Evolutionary conservation across 208 protist genomes (phyloP), one percentile per base, ranked within the genome.

Genomic region (Phytomonas francai): DNA sequence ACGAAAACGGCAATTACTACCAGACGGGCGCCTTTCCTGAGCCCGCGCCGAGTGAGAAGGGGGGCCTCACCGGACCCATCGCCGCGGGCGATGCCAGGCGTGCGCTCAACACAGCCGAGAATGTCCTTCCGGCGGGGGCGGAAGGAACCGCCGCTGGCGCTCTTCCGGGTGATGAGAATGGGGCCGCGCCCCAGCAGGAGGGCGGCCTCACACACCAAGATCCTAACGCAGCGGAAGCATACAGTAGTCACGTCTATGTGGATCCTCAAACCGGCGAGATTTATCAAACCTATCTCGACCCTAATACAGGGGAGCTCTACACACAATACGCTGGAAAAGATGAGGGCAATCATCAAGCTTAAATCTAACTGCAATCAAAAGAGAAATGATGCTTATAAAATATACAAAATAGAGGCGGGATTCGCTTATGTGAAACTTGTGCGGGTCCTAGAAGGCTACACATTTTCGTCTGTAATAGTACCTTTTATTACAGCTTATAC

Each of bases 1-100:
- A 83, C 72, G 76, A 74, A 27, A 69, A 87, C 60, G 77, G 79
- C 25, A 85, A 85, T 54, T 87, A 87, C 64, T 83, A 90, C 74
- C 63, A 80, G n/a, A 59, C 71, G 39, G 14, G 34, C 22, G 56
- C 62, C 42, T 67, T 68, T 59, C 27, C 68, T 3, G 69, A 27
- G n/a, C 71, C 67, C 19, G 65, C 59, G 56, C n/a, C 32, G 0
- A 57, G 36, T 12, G 72, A 22, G n/a, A 67, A 60, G 11, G 57
- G 57, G 22, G 28, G 6, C 31, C 33, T 42, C 0, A 34, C 51
- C 19, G 39, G 49, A 22, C 22, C 33, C 3, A 54, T 34, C 25
- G 28, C 39, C 11, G 30, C 62, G 28, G 45, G n/a, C 25, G 19
- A 66, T 51, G 49, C 34, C 28, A 36, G 22, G 65, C 57, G 39